Evolutionary conservation across 108 stramenopile genomes (phyloP), one percentile per base, ranked within the genome.

Genomic region (Nitzschia palea): DNA sequence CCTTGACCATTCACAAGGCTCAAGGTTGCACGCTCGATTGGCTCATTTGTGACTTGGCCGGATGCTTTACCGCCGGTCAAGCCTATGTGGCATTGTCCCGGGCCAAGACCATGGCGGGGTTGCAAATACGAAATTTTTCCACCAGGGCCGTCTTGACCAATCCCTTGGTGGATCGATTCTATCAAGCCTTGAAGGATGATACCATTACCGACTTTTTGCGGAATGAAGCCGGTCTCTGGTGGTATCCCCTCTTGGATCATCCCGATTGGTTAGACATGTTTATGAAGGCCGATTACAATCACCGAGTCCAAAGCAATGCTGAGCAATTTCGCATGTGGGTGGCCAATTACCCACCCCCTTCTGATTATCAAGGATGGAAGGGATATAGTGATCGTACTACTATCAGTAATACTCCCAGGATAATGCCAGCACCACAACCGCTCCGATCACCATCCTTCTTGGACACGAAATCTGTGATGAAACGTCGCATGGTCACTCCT

Each of bases 1-100:
- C 89, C 14, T 58, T 90, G 8, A 86, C 87, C 14, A 65, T 96
- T 27, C 93, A 96, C 71, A 93, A 93, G 62, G 75, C 81, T 33
- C 95, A 96, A 61, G 95, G 95, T 20, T 88, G 90, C 86, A 90
- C 93, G 2, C 65, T 94, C 17, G 78, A 80, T 45, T 69, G 63
- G 25, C 45, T 86, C 17, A 72, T 81, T 29, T 77, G 90, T 25
- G 62, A 83, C 48, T 62, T 96, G 27, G 33, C 44, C 8, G 76
- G 82, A 27, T 80, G 78, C 40, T 96, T 96, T 75, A 83, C 83
- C 14, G 60, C 58, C 31, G 95, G 93, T 30, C 91, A 94, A 64
- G 88, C 88, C 52, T 96, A 94, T 77, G 93, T 94, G 3, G 95
- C 95, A 0, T 76, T 93, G 33, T 80, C 78, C 26, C 82, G 95